phyloP scores from a whole-genome alignment of 352 stramenopile species.

The Peronospora belbahrii region DNA sequence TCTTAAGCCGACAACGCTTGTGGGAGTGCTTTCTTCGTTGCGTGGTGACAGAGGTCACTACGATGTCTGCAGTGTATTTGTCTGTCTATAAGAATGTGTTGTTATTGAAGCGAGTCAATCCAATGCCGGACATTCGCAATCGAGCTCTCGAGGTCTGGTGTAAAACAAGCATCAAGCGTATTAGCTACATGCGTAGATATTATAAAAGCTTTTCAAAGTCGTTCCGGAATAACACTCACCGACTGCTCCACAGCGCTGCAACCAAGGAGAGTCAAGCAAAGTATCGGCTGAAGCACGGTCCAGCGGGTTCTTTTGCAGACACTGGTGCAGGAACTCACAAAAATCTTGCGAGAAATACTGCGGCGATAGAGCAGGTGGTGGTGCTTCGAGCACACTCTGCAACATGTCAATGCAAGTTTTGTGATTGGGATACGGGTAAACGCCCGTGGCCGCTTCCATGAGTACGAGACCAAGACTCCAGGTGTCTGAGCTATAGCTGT shows the following conservation, averaged over 20 bases:
- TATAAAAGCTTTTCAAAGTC: neutral
- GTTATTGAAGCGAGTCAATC: slow-evolving; percentile 64
- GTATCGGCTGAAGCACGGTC: slow-evolving; percentile 54
- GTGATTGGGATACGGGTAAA: slow-evolving; percentile 85
- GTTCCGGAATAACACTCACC: slow-evolving; percentile 37
- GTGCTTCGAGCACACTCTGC: slow-evolving; percentile 66
- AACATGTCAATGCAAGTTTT: slow-evolving; percentile 82
- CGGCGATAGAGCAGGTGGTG: slow-evolving; percentile 52
- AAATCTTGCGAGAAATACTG: slow-evolving; percentile 70
- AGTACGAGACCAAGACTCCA: slow-evolving; percentile 90
- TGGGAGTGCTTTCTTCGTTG: neutral
- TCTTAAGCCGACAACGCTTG: slow-evolving; percentile 16
- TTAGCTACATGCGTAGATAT: slow-evolving; percentile 7
- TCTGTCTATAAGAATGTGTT: slow-evolving; percentile 1
- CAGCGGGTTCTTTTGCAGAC: slow-evolving; percentile 57
- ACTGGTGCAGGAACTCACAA: slow-evolving; percentile 57
- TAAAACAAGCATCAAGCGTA: neutral
- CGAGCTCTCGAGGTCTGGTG: slow-evolving; percentile 19
- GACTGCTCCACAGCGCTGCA: slow-evolving; percentile 50
- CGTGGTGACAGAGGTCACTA: too few species aligned
- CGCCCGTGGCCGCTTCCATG: slow-evolving; percentile 85
- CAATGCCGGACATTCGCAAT: slow-evolving; percentile 55
- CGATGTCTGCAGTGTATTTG: neutral
- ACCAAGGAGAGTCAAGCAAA: slow-evolving; percentile 65
- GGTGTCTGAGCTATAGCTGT: slow-evolving; percentile 88